Percentiles rank a stretch among this genome's conserved stretches.
phyloP scores from a whole-genome alignment of 192 early-diverging fungal genomes.

The Coemansia sp. region DNA sequence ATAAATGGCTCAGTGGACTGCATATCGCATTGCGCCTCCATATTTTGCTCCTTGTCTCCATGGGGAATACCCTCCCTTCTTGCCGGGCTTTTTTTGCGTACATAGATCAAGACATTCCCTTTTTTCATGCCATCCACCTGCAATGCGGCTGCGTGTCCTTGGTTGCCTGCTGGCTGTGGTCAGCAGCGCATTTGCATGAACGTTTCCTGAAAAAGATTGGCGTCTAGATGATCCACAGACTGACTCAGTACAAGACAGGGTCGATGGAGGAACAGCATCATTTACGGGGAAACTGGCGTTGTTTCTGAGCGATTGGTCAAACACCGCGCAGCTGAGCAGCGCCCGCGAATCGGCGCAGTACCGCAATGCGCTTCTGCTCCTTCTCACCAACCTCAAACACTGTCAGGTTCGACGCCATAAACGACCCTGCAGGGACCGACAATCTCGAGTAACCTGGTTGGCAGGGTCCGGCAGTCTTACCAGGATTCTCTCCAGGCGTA shows the following conservation, averaged over 20 bases:
- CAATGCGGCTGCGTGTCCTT: not conserved
- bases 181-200: conserved; percentile 4
- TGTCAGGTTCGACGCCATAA: conserved; percentile 18
- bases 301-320: conserved; percentile 24
- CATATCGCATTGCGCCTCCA: too few species aligned
- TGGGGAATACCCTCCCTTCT: too few species aligned
- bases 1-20: too few species aligned
- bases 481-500: conserved; percentile 12
- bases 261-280: conserved; percentile 21
- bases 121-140: too few species aligned
- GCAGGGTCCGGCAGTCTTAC: conserved; percentile 23
- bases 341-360: conserved; percentile 15
- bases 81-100: too few species aligned
- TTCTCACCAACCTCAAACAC: conserved; percentile 17
- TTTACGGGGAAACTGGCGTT: conserved; percentile 27
- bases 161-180: conserved; percentile 4
- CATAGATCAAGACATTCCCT: too few species aligned
- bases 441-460: conserved; percentile 32
- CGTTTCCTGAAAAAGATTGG: conserved; percentile 22
- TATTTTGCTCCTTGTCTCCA: too few species aligned
- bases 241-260: conserved; percentile 12
- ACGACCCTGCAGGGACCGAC: conserved; percentile 12
- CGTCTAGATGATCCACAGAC: conserved; percentile 27
- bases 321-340: conserved; percentile 16
- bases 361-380: conserved; percentile 17